These are phyloP conservation scores for Lactarius indigo DNA, from an alignment of 768 basidiomycete genomes.

Conservation along the genomic window DNA sequence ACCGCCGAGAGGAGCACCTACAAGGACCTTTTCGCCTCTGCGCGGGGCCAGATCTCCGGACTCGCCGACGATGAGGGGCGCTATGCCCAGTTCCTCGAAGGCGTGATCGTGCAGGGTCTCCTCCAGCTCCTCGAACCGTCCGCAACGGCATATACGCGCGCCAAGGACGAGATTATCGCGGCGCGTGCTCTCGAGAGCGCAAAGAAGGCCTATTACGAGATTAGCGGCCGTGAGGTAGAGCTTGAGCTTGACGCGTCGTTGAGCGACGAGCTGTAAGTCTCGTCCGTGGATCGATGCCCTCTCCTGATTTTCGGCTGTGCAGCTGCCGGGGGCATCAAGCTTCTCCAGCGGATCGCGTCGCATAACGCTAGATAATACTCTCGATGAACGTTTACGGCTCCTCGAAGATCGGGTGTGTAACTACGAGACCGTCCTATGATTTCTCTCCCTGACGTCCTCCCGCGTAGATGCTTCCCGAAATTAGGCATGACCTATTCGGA, in stretches of 20 bases:
- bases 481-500: slow-evolving; percentile 86
- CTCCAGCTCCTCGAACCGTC: slow-evolving; percentile 76
- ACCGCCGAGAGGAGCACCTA: slow-evolving; percentile 87
- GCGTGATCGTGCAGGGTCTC: slow-evolving; percentile 80
- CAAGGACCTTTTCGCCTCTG: slow-evolving; percentile 83
- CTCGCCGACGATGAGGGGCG: slow-evolving; percentile 62
- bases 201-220: slow-evolving; percentile 61
- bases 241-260: slow-evolving; percentile 60
- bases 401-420: slow-evolving; percentile 80
- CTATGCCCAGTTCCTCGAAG: slow-evolving; percentile 81
- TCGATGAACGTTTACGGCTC: slow-evolving; percentile 86
- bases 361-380: slow-evolving; percentile 90
- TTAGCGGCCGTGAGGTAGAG: slow-evolving; percentile 66
- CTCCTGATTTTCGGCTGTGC: slow-evolving; percentile 1
- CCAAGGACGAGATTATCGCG: slow-evolving; percentile 59
- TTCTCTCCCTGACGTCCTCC: neutral
- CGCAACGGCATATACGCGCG: slow-evolving; percentile 63
- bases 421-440: neutral
- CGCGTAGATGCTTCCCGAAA: slow-evolving; percentile 89
- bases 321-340: slow-evolving; percentile 86
- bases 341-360: slow-evolving; percentile 71
- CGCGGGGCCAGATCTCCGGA: slow-evolving; percentile 58
- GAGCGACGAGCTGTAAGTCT: slow-evolving; percentile 60
- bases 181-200: slow-evolving; percentile 66
- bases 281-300: neutral